Evolutionary conservation across 768 basidiomycete species (phyloP), one percentile per base, ranked within the genome.

Genomic region (Podaxis sp.): DNA sequence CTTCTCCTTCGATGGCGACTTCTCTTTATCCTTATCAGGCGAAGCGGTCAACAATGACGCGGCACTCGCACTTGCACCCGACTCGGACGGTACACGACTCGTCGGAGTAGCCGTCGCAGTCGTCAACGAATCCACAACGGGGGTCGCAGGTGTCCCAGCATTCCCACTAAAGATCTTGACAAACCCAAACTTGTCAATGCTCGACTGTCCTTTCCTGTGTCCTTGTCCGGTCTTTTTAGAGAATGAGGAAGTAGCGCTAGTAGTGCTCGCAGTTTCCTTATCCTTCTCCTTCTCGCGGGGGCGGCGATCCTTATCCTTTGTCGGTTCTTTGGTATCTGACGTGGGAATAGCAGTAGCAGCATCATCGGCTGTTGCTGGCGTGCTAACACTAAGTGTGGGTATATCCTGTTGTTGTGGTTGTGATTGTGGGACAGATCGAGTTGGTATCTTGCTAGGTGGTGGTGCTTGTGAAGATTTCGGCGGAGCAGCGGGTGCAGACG

Each of bases 101-200:
- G 59, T 59, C 24, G 48, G 51, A 52, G 64, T 66, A 22, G 55
- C 57, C 7, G 64, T 60, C 13, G 68, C 52, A 55, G 56, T 65
- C 4, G 59, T 63, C 9, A 51, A 67, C 62, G 63, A 66, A 46
- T 60, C 65, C 13, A 67, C 66, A 61, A 73, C 74, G 46, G 75
- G 76, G 30, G 70, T 68, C 24, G 69, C 61, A n/a, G 74, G 70
- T n/a, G 79, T 76, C 6, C 74, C 61, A 52, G 73, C 58, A 26
- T 73, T 69, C 36, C 83, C 70, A 46, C 86, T 83, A 59, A 93
- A 89, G 59, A 94, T 83, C 76, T 90, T 93, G 57, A 86, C 84
- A 2, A 94, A 79, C 9, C 88, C 89, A 67, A 93, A 85, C 72
- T 88, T 89, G 78, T 93, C 92, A 66, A 93, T 76, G 3, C 91